phyloP scores from a whole-genome alignment of 2,329 filamentous ascomycete genomes.

The Hypoxylon sp. region DNA sequence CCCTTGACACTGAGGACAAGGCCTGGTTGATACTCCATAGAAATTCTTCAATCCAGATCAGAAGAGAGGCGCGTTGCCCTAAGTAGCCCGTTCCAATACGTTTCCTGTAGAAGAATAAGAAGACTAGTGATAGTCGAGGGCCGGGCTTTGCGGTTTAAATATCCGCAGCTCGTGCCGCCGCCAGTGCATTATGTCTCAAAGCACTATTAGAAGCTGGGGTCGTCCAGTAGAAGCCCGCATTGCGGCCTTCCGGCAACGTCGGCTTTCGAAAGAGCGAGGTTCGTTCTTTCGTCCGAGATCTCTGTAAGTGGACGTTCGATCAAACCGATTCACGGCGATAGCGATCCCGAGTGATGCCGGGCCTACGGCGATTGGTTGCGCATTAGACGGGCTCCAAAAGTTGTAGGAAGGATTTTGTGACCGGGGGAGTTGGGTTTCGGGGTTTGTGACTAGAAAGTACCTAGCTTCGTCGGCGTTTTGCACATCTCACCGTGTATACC shows the following conservation, averaged over 20 bases:
- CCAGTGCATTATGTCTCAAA: not conserved
- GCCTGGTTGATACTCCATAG: not conserved
- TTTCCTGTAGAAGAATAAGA: not conserved
- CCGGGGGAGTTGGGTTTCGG: slow-evolving; percentile 20
- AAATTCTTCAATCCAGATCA: not conserved
- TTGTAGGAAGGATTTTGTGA: slow-evolving; percentile 13
- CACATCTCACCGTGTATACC: not conserved
- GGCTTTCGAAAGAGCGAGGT: slow-evolving; percentile 19
- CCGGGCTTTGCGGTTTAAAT: slow-evolving; percentile 6
- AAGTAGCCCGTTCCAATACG: not conserved
- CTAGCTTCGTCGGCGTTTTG: not conserved
- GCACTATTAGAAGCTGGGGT: slow-evolving; percentile 4
- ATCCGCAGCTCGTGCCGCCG: not conserved
- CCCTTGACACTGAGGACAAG: not conserved
- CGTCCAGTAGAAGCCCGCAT: slow-evolving; percentile 8
- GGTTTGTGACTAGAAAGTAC: slow-evolving; percentile 30
- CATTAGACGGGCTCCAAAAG: not conserved
- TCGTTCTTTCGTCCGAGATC: slow-evolving; percentile 21
- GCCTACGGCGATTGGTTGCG: slow-evolving; percentile 26
- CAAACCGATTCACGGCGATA: slow-evolving; percentile 30
- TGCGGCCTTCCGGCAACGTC: slow-evolving; percentile 29
- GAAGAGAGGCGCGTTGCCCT: not conserved
- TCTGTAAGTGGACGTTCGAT: slow-evolving; percentile 9
- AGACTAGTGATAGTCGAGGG: not conserved
- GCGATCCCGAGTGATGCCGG: slow-evolving; percentile 38